Evolutionary conservation across 441 rosid species (phyloP), one percentile per base, ranked within the genome.

Genomic region (Jatropha multifida): DNA sequence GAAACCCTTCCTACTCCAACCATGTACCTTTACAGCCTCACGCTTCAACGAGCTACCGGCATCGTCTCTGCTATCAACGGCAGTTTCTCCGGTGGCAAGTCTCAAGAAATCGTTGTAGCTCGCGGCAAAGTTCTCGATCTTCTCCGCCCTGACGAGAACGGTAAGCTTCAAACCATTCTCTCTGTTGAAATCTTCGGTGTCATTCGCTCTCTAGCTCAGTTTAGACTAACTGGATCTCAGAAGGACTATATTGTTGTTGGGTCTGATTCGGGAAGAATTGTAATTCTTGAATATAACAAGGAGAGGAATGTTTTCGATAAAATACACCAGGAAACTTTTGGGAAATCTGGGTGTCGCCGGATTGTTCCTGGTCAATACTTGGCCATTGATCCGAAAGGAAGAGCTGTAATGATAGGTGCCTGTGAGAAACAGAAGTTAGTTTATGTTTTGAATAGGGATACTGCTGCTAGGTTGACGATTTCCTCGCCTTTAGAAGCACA

Each of bases 401-500:
- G 97, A 77, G 99, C 98, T 23, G 97, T 90, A 3, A 95, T 95
- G 98, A 86, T 93, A 59, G 97, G 95, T 44, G 98, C 98, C 1
- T 92, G 97, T 46, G 99, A 95, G 89, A 95, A 95, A 73, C 99
- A 95, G 89, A 95, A 95, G 78, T 82, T 95, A 58, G 99, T 95
- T 18, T 95, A 95, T 73, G 98, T 93, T 18, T 82, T 95, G 91
- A 95, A 95, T 72, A 81, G 99, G 66, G 99, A 95, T 77, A 95
- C 98, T 18, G 86, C 86, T 69, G 98, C 99, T 77, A 90, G 98
- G 86, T 72, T 92, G 74, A 95, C 99, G 0, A 93, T 95, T 63
- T 95, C 99, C 51, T 95, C 98, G 7, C 98, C 99, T 13, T 88
- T 95, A 76, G 99, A 95, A 83, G 99, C 98, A 26, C 98, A 95